phyloP scores from a whole-genome alignment of 768 basidiomycete species.

The Pholiota molesta region DNA sequence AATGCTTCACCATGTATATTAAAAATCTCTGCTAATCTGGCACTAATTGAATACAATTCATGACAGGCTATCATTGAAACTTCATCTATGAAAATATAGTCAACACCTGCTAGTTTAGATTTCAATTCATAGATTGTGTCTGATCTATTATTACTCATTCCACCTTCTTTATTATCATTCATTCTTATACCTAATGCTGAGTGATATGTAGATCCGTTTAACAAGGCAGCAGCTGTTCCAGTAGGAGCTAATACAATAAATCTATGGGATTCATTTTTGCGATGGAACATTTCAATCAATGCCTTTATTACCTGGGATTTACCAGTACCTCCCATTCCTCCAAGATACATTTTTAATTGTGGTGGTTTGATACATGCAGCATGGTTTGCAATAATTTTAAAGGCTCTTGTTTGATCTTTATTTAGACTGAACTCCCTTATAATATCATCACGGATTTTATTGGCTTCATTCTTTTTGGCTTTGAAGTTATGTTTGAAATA shows the following conservation, averaged over 20 bases:
- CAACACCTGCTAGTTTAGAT: slow-evolving; percentile 24
- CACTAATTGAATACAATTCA: slow-evolving; percentile 29
- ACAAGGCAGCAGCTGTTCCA: slow-evolving; percentile 25
- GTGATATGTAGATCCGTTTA: slow-evolving; percentile 30
- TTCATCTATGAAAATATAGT: slow-evolving; percentile 45
- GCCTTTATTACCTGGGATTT: slow-evolving; percentile 35
- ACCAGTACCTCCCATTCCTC: slow-evolving; percentile 38
- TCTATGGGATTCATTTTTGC: slow-evolving; percentile 13
- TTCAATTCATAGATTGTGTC: not conserved
- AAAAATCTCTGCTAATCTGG: slow-evolving; percentile 22
- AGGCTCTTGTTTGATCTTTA: slow-evolving; percentile 32
- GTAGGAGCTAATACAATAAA: slow-evolving; percentile 27
- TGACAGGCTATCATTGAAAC: slow-evolving; percentile 41
- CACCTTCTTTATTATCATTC: slow-evolving; percentile 1
- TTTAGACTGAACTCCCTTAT: slow-evolving; percentile 24
- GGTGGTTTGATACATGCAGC: slow-evolving; percentile 8
- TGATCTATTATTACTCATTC: not conserved
- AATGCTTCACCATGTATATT: slow-evolving; percentile 23
- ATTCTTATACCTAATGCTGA: slow-evolving; percentile 15
- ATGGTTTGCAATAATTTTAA: slow-evolving; percentile 34
- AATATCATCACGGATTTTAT: slow-evolving; percentile 5
- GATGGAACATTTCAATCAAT: slow-evolving; percentile 24
- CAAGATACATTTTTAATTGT: slow-evolving; percentile 35
- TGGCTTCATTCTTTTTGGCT: not conserved
- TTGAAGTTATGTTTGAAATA: slow-evolving; percentile 6